Evolutionary conservation across 1,284 basidiomycete species (phyloP).

Genomic region (Polyporus tsugae): DNA sequence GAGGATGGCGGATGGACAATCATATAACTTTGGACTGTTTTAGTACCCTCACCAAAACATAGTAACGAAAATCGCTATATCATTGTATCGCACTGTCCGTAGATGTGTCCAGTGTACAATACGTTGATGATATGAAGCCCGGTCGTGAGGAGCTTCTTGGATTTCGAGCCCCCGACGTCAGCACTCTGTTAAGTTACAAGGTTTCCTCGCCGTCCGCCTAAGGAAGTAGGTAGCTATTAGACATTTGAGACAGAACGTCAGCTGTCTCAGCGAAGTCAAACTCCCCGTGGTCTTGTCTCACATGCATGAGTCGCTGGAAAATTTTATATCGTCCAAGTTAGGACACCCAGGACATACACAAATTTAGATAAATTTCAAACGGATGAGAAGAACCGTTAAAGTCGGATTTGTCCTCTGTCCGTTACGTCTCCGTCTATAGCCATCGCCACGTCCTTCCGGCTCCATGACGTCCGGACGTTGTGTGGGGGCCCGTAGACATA

Average conservation of each 20-base stretch:
- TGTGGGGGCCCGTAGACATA: not conserved
- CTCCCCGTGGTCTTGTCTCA: too few relatives aligned
- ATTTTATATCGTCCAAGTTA: not conserved
- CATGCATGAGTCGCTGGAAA: not conserved
- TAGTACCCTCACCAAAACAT: not conserved
- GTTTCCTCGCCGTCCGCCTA: not conserved
- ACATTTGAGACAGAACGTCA: not conserved
- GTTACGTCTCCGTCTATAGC: too few relatives aligned
- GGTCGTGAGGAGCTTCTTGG: not conserved
- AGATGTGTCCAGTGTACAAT: not conserved
- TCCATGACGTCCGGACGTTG: too few relatives aligned
- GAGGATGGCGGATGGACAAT: not conserved
- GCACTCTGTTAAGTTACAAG: not conserved
- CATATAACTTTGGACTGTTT: not conserved
- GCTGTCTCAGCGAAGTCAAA: not conserved
- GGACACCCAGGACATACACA: not conserved
- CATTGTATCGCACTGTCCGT: not conserved
- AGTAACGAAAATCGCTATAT: constrained; percentile 3
- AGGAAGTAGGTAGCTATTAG: too few relatives aligned
- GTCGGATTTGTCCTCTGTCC: not conserved
- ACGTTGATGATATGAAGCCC: not conserved
- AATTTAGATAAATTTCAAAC: too few relatives aligned
- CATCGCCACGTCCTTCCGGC: too few relatives aligned
- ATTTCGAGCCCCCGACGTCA: too few relatives aligned
- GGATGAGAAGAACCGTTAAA: not conserved